Evolutionary conservation across 805 yeast genomes (phyloP).

Genomic region (Cyberlindnera euphorbiae): DNA sequence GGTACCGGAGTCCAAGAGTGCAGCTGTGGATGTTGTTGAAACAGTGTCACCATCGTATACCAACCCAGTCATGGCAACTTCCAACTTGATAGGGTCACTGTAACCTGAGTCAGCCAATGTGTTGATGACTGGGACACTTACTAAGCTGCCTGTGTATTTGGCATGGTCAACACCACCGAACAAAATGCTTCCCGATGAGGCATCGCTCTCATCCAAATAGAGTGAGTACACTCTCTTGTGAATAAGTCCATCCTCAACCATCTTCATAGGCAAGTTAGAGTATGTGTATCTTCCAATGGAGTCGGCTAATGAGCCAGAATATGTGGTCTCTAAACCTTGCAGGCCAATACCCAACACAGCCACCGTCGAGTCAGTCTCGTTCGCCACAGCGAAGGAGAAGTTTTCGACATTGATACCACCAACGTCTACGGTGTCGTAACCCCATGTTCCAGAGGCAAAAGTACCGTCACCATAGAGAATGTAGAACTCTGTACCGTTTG

Average conservation of each 20-base stretch:
- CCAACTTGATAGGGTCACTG: constrained; percentile 38
- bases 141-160: constrained; percentile 50
- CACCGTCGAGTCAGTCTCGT: constrained; percentile 50
- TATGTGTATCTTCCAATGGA: constrained; percentile 36
- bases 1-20: constrained; percentile 43
- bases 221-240: constrained; percentile 55
- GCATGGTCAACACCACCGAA: constrained; percentile 72
- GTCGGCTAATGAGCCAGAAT: constrained; percentile 27
- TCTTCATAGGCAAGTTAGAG: constrained; percentile 59
- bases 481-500: constrained; percentile 32
- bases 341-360: constrained; percentile 79
- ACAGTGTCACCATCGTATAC: constrained; percentile 5
- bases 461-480: constrained; percentile 48
- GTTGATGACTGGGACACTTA: constrained; percentile 41
- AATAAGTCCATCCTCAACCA: constrained; percentile 56
- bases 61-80: constrained; percentile 37
- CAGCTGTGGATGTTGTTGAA: constrained; percentile 17
- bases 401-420: constrained; percentile 47
- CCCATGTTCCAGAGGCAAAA: constrained; percentile 32
- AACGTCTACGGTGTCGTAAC: constrained; percentile 51
- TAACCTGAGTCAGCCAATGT: constrained; percentile 28
- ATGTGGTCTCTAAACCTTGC: constrained; percentile 62
- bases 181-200: constrained; percentile 47
- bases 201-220: constrained; percentile 42
- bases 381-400: constrained; percentile 72